Base-by-base conservation (phyloP, 441 rosid species). In the Flueggea neowawraea region DNA sequence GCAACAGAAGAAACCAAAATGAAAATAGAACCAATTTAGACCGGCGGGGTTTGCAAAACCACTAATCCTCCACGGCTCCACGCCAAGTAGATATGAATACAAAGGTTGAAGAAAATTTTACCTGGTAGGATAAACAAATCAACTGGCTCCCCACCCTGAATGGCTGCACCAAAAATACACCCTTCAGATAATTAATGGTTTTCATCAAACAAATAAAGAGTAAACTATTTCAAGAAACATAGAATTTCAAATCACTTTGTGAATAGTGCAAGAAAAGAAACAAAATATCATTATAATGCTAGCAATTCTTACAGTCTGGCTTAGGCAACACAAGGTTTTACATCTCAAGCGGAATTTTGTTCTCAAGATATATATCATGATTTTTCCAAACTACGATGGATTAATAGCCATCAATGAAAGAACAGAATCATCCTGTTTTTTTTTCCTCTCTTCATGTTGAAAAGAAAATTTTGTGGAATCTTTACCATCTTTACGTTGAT, bases 401-500 rank as follows among this genome's bases (percentile, higher is more conserved):
- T 43, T 6, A 6, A 43, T 43, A 43, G 1, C 8, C 12, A 43
- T 43, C 8, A 6, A 43, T 43, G 12, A 43, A 43, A 11, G 45
- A 43, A 6, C 45, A 6, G 45, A 11, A 11, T 43, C 28, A 22
- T 22, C 28, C 28, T 22, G 2, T 0, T 22, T 22, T 22, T 22
- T 22, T 22, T 1, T 22, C 28, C 28, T 6, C 45, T 6, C 8
- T 43, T 6, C 2, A 43, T 43, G 45, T 6, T 1, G 56, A 6
- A 51, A 16, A 47, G 22, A 6, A 6, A 52, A 54, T 48, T 51
- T 28, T 16, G 33, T 16, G 17, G 54, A 53, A 64, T 16, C 28
- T 52, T 8, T 68, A 81, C 83, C 83, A 66, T 81, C 83, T 72
- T 81, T 83, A 51, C 76, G 71, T 65, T 66, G 62, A 58, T 73